Percentiles rank a stretch among this genome's conserved stretches.
These are phyloP conservation scores for Blastocystis sp. DNA, from an alignment of 352 stramenopile genomes.

Conservation along the genomic window DNA sequence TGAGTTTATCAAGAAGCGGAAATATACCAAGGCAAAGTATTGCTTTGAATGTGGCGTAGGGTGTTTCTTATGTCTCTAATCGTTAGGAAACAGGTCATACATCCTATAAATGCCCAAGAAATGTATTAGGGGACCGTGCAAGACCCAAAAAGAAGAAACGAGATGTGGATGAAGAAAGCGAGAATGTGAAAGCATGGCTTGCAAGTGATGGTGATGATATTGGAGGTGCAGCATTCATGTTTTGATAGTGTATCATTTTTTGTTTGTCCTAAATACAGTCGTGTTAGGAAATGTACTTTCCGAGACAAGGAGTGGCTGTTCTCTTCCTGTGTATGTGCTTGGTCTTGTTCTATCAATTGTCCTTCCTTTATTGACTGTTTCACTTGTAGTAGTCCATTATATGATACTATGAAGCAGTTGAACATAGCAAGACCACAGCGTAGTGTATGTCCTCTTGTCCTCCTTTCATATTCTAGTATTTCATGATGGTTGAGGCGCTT, in stretches of 20 bases:
- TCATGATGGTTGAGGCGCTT: too few species aligned
- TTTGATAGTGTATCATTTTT: slow-evolving; percentile 28
- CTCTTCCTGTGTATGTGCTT: too few species aligned
- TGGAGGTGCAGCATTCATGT: slow-evolving; percentile 2
- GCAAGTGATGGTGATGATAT: slow-evolving; percentile 54
- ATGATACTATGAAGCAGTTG: too few species aligned
- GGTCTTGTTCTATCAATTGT: too few species aligned
- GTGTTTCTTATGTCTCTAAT: neutral
- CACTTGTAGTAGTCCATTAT: too few species aligned
- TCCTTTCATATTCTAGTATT: too few species aligned
- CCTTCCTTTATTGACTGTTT: too few species aligned
- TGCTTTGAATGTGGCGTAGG: slow-evolving; percentile 79
- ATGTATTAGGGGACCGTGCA: slow-evolving; percentile 78
- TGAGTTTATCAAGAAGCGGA: slow-evolving; percentile 80
- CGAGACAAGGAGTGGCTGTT: too few species aligned
- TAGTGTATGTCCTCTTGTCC: too few species aligned
- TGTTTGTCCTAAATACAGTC: neutral
- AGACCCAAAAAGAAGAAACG: slow-evolving; percentile 72
- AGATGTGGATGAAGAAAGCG: slow-evolving; percentile 16
- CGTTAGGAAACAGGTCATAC: slow-evolving; percentile 75
- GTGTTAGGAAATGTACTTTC: too few species aligned
- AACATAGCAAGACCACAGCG: too few species aligned
- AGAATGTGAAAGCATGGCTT: slow-evolving; percentile 52
- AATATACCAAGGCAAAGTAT: slow-evolving; percentile 75
- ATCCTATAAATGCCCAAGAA: slow-evolving; percentile 81